Conservation (phyloP, 129 eudicot genomes). For the Centella asiatica region DNA sequence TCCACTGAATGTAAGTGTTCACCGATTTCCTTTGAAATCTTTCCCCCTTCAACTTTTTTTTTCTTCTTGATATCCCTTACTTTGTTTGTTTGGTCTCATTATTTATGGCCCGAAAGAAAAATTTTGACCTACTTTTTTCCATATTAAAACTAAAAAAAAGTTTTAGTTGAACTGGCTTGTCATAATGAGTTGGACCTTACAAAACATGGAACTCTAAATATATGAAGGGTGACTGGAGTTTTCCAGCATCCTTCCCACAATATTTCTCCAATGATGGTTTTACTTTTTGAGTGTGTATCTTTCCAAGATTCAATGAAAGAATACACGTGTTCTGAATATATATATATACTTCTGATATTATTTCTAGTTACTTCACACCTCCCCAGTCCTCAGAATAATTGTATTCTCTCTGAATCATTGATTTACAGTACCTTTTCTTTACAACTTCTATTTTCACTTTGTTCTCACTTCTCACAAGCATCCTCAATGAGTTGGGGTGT, state of each 20-base stretch:
- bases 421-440: neutral
- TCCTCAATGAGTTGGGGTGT: neutral
- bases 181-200: neutral
- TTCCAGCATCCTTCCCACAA: neutral
- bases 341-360: neutral
- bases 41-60: neutral
- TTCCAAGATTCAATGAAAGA: too few species aligned
- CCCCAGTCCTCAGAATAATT: too few species aligned
- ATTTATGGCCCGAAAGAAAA: neutral
- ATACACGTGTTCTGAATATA: neutral
- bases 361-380: neutral
- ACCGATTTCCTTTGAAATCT: neutral
- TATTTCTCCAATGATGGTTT: neutral
- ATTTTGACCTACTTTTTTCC: neutral
- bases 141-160: neutral
- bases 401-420: neutral
- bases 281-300: too few species aligned
- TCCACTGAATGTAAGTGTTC: slow-evolving; percentile 86
- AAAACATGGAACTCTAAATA: neutral
- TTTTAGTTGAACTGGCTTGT: neutral
- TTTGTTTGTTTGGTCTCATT: neutral
- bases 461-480: neutral
- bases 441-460: too few species aligned
- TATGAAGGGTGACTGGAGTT: neutral
- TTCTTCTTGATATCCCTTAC: neutral